phyloP scores from a whole-genome alignment of 1,284 basidiomycete species.

The Tremellales sp. region DNA sequence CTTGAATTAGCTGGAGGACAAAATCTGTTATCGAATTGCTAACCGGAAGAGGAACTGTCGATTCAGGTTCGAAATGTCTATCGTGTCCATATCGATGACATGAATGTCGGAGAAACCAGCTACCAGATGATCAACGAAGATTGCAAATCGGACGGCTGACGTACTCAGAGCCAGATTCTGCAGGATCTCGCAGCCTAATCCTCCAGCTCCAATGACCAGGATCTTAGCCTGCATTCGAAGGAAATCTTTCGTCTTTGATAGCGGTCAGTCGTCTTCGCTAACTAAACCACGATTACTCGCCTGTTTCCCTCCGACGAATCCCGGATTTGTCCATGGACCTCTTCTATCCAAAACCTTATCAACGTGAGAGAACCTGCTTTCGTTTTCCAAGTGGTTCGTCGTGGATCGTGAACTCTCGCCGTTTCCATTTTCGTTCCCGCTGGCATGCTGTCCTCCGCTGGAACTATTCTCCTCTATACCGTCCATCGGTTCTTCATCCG shows the following conservation, averaged over 20 bases:
- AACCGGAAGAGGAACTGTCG: conserved; percentile 97
- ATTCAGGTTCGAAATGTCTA: conserved; percentile 98
- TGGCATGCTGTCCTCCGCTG: neutral
- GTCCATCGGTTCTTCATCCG: neutral
- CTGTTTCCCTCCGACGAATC: conserved; percentile 31
- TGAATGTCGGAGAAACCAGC: conserved; percentile 97
- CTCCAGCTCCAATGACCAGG: conserved; percentile 94
- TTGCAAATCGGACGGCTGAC: conserved; percentile 13
- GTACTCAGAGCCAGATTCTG: conserved; percentile 76
- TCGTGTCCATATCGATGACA: conserved; percentile 99
- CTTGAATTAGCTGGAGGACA: conserved; percentile 2
- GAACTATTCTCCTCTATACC: neutral
- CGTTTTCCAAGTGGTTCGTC: conserved; percentile 22
- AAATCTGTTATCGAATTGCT: conserved; percentile 15
- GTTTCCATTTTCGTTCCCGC: neutral
- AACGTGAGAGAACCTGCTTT: conserved; percentile 29
- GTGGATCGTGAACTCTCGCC: neutral
- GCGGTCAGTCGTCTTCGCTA: conserved; percentile 1
- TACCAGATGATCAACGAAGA: conserved; percentile 12
- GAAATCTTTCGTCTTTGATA: conserved; percentile 74
- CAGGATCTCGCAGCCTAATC: conserved; percentile 90
- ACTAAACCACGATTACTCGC: conserved; percentile 14
- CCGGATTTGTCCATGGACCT: conserved; percentile 43
- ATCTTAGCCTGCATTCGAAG: conserved; percentile 81
- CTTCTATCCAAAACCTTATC: conserved; percentile 42